Conservation (phyloP, 1,139 yeast species). For the Suhomyces terraborum region DNA sequence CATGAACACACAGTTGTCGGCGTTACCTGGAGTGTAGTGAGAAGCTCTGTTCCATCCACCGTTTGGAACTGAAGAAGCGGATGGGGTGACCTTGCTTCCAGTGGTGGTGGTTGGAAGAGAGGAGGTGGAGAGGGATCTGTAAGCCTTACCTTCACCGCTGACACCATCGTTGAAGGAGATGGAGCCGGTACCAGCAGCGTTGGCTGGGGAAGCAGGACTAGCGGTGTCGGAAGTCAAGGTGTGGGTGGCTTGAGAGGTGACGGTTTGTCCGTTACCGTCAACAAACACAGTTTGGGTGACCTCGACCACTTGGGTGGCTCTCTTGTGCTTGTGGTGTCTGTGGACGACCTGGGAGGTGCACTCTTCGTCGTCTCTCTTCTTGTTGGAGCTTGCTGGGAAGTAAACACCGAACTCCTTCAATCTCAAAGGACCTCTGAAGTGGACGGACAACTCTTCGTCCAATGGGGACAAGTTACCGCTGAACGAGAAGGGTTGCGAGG, state of each 20-base stretch:
- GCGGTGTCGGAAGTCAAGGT: conserved; percentile 4
- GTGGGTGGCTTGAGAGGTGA: conserved; percentile 27
- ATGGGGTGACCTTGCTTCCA: conserved; percentile 11
- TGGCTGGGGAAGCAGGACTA: too few relatives aligned
- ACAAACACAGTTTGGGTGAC: conserved; percentile 76
- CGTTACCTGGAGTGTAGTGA: conserved; percentile 30
- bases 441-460: conserved; percentile 72
- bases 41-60: conserved; percentile 30
- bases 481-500: conserved; percentile 53
- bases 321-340: conserved; percentile 65
- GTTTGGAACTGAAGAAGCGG: conserved; percentile 16
- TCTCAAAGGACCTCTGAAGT: conserved; percentile 75
- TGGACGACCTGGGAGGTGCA: conserved; percentile 42
- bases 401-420: conserved; percentile 68
- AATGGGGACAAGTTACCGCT: conserved; percentile 68
- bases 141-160: conserved; percentile 16
- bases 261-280: conserved; percentile 55
- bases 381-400: conserved; percentile 37
- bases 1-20: conserved; percentile 28
- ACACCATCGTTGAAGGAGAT: conserved; percentile 17
- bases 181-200: conserved; percentile 7
- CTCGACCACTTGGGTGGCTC: conserved; percentile 62
- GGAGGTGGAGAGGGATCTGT: conserved; percentile 18
- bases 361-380: conserved; percentile 39
- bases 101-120: conserved; percentile 18